Percentiles rank a stretch among this genome's conserved stretches.
Evolutionary conservation across 257 asterid species (phyloP).

Genomic region (Salvia hispanica): DNA sequence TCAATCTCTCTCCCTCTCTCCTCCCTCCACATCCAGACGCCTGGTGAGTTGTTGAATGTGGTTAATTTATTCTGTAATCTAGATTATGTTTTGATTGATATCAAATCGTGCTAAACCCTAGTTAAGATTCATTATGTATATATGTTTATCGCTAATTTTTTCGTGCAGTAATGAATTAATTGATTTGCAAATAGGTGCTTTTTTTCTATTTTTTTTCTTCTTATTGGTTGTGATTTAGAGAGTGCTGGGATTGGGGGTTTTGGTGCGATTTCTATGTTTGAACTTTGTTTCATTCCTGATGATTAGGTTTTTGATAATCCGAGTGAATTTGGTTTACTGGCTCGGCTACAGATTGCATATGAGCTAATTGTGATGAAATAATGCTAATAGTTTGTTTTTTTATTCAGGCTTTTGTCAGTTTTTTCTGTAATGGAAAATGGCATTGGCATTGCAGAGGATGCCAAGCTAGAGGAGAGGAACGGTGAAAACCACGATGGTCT

Average conservation of each 20-base stretch:
- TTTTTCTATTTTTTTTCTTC: not conserved
- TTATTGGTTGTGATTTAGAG: slow-evolving; percentile 9
- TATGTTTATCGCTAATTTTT: slow-evolving; percentile 17
- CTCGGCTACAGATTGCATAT: slow-evolving; percentile 13
- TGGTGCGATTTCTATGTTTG: not conserved
- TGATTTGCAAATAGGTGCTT: slow-evolving; percentile 5
- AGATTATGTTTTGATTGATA: slow-evolving; percentile 11
- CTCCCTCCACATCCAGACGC: slow-evolving; percentile 6
- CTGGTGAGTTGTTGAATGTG: slow-evolving; percentile 40
- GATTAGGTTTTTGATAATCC: not conserved
- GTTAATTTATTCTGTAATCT: not conserved
- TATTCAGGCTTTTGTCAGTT: slow-evolving; percentile 40
- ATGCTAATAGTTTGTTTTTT: not conserved
- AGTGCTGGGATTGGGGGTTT: slow-evolving; percentile 19
- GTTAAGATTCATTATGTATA: slow-evolving; percentile 22
- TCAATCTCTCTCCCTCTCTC: not conserved
- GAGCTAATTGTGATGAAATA: slow-evolving; percentile 12
- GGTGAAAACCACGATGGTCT: slow-evolving; percentile 36
- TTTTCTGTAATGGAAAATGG: slow-evolving; percentile 67
- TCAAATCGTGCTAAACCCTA: slow-evolving; percentile 43
- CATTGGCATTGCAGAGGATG: slow-evolving; percentile 43
- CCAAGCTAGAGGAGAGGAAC: slow-evolving; percentile 43
- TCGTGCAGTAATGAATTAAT: not conserved
- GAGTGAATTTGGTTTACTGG: slow-evolving; percentile 14
- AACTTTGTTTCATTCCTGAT: not conserved